Percentiles rank a stretch among this genome's conserved stretches.
phyloP scores from a whole-genome alignment of 371 early-diverging fungal species.

The Vairimorpha necatrix region DNA sequence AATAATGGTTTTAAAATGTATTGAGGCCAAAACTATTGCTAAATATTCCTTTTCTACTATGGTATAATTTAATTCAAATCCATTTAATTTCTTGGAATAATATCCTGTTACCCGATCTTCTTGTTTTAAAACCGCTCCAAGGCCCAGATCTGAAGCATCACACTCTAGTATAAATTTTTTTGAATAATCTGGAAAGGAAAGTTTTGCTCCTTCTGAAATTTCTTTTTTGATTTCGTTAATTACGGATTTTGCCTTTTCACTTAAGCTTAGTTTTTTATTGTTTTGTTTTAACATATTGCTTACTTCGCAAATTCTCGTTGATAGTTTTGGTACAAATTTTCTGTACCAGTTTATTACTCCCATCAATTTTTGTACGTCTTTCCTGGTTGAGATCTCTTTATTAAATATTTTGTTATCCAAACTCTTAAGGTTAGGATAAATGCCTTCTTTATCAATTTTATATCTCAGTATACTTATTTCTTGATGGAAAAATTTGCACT shows the following conservation, averaged over 20 bases:
- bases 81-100: slow-evolving; percentile 16
- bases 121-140: slow-evolving; percentile 47
- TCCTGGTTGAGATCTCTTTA: neutral
- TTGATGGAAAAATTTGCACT: slow-evolving; percentile 61
- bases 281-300: neutral
- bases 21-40: slow-evolving; percentile 19
- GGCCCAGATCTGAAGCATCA: slow-evolving; percentile 44
- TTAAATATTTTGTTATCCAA: neutral
- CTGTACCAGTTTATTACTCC: slow-evolving; percentile 13
- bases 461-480: slow-evolving; percentile 62
- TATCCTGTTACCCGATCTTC: slow-evolving; percentile 13
- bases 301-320: neutral
- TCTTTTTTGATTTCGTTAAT: neutral
- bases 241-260: too few species aligned
- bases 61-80: slow-evolving; percentile 37
- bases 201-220: neutral
- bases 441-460: slow-evolving; percentile 38
- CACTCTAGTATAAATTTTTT: slow-evolving; percentile 40
- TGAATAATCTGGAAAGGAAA: neutral
- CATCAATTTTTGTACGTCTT: neutral
- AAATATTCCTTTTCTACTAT: slow-evolving; percentile 48
- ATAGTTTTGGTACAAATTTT: neutral
- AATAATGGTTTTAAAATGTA: slow-evolving; percentile 30
- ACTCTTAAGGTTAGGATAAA: neutral
- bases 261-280: too few species aligned